Evolutionary conservation across 805 yeast species (phyloP).

Genomic region (Nakazawaea ambrosiae): DNA sequence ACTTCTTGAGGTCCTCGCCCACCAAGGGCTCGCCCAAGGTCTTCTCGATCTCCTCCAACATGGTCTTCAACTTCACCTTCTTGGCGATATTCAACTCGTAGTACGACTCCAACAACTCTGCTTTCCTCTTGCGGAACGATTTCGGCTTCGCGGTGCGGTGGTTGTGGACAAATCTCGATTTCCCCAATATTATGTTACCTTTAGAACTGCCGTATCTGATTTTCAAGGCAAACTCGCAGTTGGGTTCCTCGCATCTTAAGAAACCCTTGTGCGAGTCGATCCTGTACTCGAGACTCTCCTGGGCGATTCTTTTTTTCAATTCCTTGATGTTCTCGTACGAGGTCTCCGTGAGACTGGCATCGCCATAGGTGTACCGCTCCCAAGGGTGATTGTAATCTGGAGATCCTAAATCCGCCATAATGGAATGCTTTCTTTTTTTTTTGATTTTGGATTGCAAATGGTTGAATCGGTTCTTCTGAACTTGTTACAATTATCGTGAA

Average conservation of each 20-base stretch:
- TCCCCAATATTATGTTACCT: slow-evolving; percentile 9
- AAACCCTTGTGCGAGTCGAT: slow-evolving; percentile 11
- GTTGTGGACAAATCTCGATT: slow-evolving; percentile 3
- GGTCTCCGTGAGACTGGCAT: slow-evolving; percentile 6
- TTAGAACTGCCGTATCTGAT: slow-evolving; percentile 9
- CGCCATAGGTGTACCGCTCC: slow-evolving; percentile 4
- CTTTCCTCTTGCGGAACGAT: slow-evolving; percentile 1
- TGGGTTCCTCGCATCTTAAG: slow-evolving; percentile 9
- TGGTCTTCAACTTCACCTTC: slow-evolving; percentile 4
- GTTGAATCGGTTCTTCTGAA: no score
- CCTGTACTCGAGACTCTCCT: slow-evolving; percentile 3
- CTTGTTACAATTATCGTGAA: no score
- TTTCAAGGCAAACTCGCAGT: slow-evolving; percentile 5
- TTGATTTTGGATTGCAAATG: no score
- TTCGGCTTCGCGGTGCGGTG: slow-evolving; percentile 1
- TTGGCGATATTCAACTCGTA: slow-evolving; percentile 5
- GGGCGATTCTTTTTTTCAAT: slow-evolving; percentile 1
- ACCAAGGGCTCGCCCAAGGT: slow-evolving; percentile 7
- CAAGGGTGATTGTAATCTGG: neutral
- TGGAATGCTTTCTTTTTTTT: no score
- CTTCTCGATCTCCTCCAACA: slow-evolving; percentile 7
- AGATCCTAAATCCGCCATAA: neutral
- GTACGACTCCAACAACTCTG: slow-evolving; percentile 7
- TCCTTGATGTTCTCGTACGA: slow-evolving; percentile 8
- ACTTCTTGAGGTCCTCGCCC: slow-evolving; percentile 10